phyloP scores from a whole-genome alignment of 148 eudicot genomes.

The Talinum fruticosum region DNA sequence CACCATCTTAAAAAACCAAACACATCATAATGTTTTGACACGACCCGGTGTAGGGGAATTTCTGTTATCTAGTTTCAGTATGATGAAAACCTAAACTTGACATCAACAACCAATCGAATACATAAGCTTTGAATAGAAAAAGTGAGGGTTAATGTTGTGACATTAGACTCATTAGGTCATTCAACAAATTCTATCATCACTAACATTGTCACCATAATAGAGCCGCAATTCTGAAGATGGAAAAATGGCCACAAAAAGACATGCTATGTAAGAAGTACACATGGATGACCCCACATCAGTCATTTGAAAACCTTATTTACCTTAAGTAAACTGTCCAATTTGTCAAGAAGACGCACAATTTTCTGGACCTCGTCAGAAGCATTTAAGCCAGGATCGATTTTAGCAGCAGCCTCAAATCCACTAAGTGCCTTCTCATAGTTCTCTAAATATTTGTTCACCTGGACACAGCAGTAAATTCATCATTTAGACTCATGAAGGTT shows the following conservation, averaged over 20 bases:
- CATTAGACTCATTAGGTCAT: not conserved
- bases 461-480: not conserved
- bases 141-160: not conserved
- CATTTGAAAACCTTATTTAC: slow-evolving; percentile 34
- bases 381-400: slow-evolving; percentile 81
- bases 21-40: no score
- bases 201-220: not conserved
- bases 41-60: no score
- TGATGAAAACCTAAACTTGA: no score
- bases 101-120: not conserved
- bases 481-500: not conserved
- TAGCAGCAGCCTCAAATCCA: slow-evolving; percentile 93
- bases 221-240: not conserved
- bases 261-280: not conserved
- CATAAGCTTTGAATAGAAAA: not conserved
- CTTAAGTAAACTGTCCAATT: slow-evolving; percentile 54
- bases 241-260: slow-evolving; percentile 6
- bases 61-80: no score
- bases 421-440: slow-evolving; percentile 91
- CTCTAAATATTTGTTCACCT: slow-evolving; percentile 88
- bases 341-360: slow-evolving; percentile 72
- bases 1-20: no score
- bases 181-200: not conserved
- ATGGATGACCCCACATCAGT: not conserved
- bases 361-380: slow-evolving; percentile 68